Conservation (phyloP, 352 stramenopile species). For the Globisporangium viniferum region DNA sequence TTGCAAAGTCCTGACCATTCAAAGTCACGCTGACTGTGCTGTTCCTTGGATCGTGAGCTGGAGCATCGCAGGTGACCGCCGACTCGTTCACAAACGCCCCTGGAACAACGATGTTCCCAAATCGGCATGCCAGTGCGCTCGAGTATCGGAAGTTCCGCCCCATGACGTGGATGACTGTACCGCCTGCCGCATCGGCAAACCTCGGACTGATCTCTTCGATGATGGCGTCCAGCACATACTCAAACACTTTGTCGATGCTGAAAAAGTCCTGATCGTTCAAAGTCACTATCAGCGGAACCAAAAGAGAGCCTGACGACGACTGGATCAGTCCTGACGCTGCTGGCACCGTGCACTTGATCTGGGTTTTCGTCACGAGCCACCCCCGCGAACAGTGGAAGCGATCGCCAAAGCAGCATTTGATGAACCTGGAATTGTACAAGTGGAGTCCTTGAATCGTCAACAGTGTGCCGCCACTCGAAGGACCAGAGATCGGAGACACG, state of each 20-base stretch:
- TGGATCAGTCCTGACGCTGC: conserved; percentile 12
- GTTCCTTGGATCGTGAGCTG: conserved; percentile 25
- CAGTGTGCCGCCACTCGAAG: conserved; percentile 47
- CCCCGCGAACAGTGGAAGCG: conserved; percentile 33
- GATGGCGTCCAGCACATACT: conserved; percentile 47
- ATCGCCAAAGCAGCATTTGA: conserved; percentile 63
- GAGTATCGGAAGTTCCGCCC: conserved; percentile 71
- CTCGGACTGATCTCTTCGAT: conserved; percentile 44
- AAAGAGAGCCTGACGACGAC: conserved; percentile 16
- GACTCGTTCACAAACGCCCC: conserved; percentile 63
- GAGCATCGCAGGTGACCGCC: conserved; percentile 53
- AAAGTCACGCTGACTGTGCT: conserved; percentile 47
- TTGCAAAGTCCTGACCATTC: conserved; percentile 66
- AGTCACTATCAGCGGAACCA: conserved; percentile 57
- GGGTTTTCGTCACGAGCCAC: conserved; percentile 30
- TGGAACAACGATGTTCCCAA: conserved; percentile 33
- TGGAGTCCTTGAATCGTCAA: conserved; percentile 50
- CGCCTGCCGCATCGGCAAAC: conserved; percentile 43
- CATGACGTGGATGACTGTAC: conserved; percentile 46
- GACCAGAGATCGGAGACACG: conserved; percentile 41
- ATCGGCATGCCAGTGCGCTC: conserved; percentile 46
- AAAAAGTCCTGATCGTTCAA: conserved; percentile 78
- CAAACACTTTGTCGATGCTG: conserved; percentile 38
- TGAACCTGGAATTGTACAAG: conserved; percentile 54
- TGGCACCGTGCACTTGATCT: conserved; percentile 37